Percentiles rank a stretch among this genome's conserved stretches.
phyloP scores from a whole-genome alignment of 345 rosid genomes.

The Eucalyptus shirleyi region DNA sequence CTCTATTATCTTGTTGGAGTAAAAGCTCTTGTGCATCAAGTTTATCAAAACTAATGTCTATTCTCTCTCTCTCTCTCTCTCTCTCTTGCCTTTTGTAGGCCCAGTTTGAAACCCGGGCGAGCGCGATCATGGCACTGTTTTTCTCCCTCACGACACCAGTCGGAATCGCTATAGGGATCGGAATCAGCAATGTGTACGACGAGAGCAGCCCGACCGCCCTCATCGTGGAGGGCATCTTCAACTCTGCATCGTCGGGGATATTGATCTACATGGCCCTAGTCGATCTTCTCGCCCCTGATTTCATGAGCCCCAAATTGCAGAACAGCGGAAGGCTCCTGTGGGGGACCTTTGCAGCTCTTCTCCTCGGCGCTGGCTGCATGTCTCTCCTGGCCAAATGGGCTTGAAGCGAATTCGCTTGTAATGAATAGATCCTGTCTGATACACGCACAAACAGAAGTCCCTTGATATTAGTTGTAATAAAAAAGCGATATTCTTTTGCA shows the following conservation, averaged over 20 bases:
- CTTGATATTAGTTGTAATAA: neutral
- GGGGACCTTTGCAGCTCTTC: constrained; percentile 1
- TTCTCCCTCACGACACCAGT: constrained; percentile 50
- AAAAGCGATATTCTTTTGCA: neutral
- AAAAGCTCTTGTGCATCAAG: neutral
- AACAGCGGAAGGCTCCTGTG: constrained; percentile 11
- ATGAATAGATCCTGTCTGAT: neutral
- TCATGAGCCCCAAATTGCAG: constrained; percentile 38
- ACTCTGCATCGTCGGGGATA: constrained; percentile 54
- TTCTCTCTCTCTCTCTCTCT: neutral
- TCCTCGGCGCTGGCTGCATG: constrained; percentile 47
- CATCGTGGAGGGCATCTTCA: constrained; percentile 41
- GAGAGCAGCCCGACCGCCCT: constrained; percentile 42
- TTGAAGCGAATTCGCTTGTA: neutral
- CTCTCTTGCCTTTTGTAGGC: neutral
- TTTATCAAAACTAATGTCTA: neutral
- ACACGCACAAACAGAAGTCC: neutral
- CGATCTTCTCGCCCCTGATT: constrained; percentile 55
- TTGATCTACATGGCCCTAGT: constrained; percentile 62
- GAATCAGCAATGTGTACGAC: constrained; percentile 17
- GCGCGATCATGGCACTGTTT: constrained; percentile 33
- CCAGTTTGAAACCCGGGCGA: neutral
- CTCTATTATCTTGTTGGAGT: neutral
- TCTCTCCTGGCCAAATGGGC: constrained; percentile 55
- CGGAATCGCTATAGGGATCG: constrained; percentile 51